Conservation (phyloP, 108 stramenopile genomes). For the Cylindrotheca closterium region DNA sequence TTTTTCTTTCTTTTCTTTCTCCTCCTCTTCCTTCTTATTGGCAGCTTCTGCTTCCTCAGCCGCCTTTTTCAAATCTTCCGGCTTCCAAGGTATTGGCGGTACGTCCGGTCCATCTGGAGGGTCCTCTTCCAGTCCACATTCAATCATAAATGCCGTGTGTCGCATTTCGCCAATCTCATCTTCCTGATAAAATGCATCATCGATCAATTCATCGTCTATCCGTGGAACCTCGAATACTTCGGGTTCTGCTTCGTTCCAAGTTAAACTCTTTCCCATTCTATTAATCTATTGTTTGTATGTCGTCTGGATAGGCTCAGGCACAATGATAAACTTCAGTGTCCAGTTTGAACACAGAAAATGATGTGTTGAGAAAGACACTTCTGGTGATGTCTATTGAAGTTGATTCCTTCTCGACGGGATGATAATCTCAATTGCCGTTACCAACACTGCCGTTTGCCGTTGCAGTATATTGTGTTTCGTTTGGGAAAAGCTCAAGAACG, state of each 20-base stretch:
- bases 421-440: too few species aligned
- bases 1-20: neutral
- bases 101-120: conserved; percentile 44
- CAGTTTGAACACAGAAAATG: neutral
- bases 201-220: conserved; percentile 35
- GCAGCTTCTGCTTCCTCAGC: neutral
- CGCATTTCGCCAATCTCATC: conserved; percentile 47
- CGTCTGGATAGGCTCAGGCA: neutral
- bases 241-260: conserved; percentile 15
- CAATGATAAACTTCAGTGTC: neutral
- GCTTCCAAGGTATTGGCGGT: conserved; percentile 29
- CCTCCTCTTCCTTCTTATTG: neutral
- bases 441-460: too few species aligned
- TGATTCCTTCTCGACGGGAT: too few species aligned
- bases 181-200: conserved; percentile 40
- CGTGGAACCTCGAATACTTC: conserved; percentile 20
- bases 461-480: too few species aligned
- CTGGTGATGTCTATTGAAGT: too few species aligned
- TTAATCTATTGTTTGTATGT: neutral
- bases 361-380: too few species aligned
- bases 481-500: too few species aligned
- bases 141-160: conserved; percentile 43
- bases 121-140: conserved; percentile 41
- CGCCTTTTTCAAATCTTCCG: conserved; percentile 1
- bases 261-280: conserved; percentile 21